phyloP scores from a whole-genome alignment of 345 rosid species.

The Sonneratia alba region DNA sequence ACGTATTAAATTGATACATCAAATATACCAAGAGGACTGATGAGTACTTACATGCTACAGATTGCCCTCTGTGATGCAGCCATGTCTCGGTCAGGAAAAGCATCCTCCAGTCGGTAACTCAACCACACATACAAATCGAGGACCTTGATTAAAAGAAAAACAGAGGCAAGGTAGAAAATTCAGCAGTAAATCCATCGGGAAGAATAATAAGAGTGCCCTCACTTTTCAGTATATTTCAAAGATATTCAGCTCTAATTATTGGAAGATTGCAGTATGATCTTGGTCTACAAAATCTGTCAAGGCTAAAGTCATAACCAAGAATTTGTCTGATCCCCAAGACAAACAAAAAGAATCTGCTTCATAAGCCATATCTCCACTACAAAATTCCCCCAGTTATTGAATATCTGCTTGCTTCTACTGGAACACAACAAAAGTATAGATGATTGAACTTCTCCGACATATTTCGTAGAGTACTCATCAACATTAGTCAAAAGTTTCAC shows the following conservation, averaged over 20 bases:
- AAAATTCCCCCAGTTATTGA: too few species aligned
- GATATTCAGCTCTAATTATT: neutral
- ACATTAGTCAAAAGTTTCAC: slow-evolving; percentile 20
- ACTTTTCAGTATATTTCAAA: neutral
- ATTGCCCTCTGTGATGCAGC: slow-evolving; percentile 74
- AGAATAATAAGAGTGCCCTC: neutral
- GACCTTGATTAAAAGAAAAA: slow-evolving; percentile 37
- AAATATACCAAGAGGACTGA: neutral
- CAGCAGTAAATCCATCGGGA: neutral
- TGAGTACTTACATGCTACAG: slow-evolving; percentile 60
- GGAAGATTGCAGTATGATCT: neutral
- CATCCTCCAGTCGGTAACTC: slow-evolving; percentile 73
- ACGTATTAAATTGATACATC: neutral
- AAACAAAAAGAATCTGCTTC: neutral
- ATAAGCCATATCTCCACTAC: too few species aligned
- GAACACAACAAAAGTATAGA: too few species aligned
- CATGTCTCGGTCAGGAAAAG: slow-evolving; percentile 70
- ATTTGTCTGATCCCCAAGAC: neutral
- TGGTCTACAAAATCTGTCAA: neutral
- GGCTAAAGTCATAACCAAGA: neutral
- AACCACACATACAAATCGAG: slow-evolving; percentile 90
- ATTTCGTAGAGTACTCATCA: neutral
- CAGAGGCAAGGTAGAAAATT: neutral
- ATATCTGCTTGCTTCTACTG: neutral
- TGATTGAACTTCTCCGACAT: neutral